Evolutionary conservation across 2,329 filamentous ascomycete species (phyloP), one percentile per base, ranked within the genome.

Genomic region (Colletotrichum sp.): DNA sequence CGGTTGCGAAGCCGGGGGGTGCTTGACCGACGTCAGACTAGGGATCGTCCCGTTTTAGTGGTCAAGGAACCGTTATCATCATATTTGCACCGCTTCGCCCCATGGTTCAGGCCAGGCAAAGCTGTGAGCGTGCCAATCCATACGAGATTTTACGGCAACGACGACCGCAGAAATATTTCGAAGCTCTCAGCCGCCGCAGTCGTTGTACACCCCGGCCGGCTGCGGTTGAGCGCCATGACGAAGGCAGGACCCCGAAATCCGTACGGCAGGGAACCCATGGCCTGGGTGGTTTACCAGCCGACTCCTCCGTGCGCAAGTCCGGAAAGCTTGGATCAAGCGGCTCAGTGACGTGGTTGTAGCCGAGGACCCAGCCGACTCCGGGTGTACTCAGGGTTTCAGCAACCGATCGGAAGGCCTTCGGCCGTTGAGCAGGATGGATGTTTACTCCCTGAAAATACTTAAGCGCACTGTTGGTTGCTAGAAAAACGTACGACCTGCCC

Each of bases 251-350:
- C 28, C 28, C 26, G 21, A 30, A 30, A 30, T 15, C 15, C 2
- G 7, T 36, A 72, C 36, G 69, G 15, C 73, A 68, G 32, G 63
- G 73, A 72, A 76, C 32, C 63, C 69, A 55, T 72, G 73, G 39
- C 28, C 16, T 28, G 26, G 57, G 39, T 13, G 24, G 26, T 73
- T 44, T 5, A 26, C 26, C 55, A 68, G 15, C 62, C 69, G 39
- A 34, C 49, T 67, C 63, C 69, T 69, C 64, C 44, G 63, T 72
- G 55, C 57, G 32, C 63, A 60, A 57, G 69, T 21, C 39, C 63
- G 63, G 26, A 76, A 59, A 73, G 73, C 73, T 76, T 76, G 69
- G 63, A 28, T 76, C 73, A 72, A 63, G 55, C 63, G 52, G 62
- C 69, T 67, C 69, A 30, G 28, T 71, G 67, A 65, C 72, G 49